Base-by-base conservation (phyloP, 2,329 filamentous ascomycete genomes). In the Diaporthe eres region DNA sequence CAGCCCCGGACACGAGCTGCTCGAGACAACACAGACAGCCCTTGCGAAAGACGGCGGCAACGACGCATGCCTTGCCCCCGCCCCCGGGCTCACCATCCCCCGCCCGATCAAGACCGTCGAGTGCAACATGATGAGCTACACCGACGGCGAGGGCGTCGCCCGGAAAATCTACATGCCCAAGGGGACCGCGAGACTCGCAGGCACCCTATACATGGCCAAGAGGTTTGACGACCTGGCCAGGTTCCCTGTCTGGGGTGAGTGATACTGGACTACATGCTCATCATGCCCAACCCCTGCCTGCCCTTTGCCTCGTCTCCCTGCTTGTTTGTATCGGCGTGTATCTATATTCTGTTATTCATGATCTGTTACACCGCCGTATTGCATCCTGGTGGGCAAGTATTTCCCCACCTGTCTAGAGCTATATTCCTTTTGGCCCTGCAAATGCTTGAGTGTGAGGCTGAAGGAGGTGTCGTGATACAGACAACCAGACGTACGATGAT, bases 121-220 rank as follows among this genome's bases (percentile, higher is more conserved):
- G 8, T 57, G 51, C 70, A 72, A 72, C 22, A 34, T 25, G 42
- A 44, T 61, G 53, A n/a, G 25, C n/a, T 61, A 61, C 15, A 47
- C 3, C 12, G 70, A 72, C 53, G 37, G n/a, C 12, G 57, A 61
- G 37, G 70, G 51, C 53, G 25, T 44, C 47, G 3, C 34, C 49
- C 67, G 25, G 28, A 12, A 47, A 39, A 72, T 72, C 9, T 72
- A 72, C 31, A 72, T 72, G 51, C 53, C 53, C 22, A 72, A 61
- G 17, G 70, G 70, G 5, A 61, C 70, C 3, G 22, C 19, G 34
- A 3, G 34, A 4, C 53, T 72, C 19, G 51, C 70, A 3, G 13
- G 25, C 9, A 25, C 19, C 19, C 4, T 44, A 25, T 61, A 22
- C 19, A 6, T 0, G 25, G 51, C 7, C 19, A 61, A 47, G 15